Evolutionary conservation across 1,284 basidiomycete species (phyloP), one percentile per base, ranked within the genome.

Genomic region (Cryptococcus floricola): DNA sequence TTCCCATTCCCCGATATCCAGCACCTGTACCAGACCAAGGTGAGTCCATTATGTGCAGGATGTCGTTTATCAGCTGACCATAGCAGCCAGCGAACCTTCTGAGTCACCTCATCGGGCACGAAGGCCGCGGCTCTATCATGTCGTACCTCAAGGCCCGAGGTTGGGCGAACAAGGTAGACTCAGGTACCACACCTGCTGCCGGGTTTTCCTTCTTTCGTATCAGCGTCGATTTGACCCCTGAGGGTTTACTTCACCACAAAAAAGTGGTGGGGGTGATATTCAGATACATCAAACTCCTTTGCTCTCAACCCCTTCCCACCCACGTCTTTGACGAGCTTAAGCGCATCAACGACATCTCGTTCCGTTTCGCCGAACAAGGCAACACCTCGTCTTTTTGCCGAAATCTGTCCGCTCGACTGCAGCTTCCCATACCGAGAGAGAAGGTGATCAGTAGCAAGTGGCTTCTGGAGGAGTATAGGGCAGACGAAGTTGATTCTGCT

Each of bases 91-190:
- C 82, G 3, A 79, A 84, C 60, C 89, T 93, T 73, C 71, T 98
- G n/a, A 82, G 85, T 2, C 91, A 97, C 75, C 87, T 96, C 69
- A 78, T 97, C 48, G 96, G 96, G 0, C 95, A 99, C 74, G 97
- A 99, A 78, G 97, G 96, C 3, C 86, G 88, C 39, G 96, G 96
- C 1, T 97, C 93, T 0, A 79, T 98, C 43, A 83, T 94, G 63
- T 91, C 91, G 1, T 91, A 93, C 74, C 81, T 99, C 59, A 98
- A 98, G 80, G 81, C 83, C 64, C 87, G 88, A 70, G 92, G 94
- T 4, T 98, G 94, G 94, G 85, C 88, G 50, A 93, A 89, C 55
- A 81, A 81, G 23, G 80, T 99, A 47, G 85, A 83, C 55, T 82
- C 87, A 42, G 91, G 90, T 4, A 88, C 57, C 81, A 84, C 53